Evolutionary conservation across 768 basidiomycete species (phyloP).

Genomic region (Naganishia kalamii): DNA sequence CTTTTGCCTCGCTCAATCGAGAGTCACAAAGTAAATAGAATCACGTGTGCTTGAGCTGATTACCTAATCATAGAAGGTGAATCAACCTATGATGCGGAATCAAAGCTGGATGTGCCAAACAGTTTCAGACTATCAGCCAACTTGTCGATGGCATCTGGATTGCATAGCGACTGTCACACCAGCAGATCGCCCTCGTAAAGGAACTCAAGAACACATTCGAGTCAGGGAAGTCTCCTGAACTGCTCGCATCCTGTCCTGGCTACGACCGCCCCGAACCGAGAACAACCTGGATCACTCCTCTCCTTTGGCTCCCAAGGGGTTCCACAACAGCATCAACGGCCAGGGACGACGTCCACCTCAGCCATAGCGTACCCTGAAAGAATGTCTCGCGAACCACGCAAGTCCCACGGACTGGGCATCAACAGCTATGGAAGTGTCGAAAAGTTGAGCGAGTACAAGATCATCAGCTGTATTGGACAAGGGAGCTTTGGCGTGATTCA

Average conservation of each 20-base stretch:
- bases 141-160: too few species aligned
- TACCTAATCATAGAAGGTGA: conserved; percentile 13
- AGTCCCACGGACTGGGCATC: conserved; percentile 5
- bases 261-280: not conserved
- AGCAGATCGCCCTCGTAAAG: too few species aligned
- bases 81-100: not conserved
- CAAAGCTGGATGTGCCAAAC: not conserved
- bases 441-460: not conserved
- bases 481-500: conserved; percentile 97
- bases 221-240: too few species aligned
- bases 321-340: not conserved
- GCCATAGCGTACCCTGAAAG: not conserved
- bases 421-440: not conserved
- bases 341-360: too few species aligned
- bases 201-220: too few species aligned
- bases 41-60: not conserved
- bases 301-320: not conserved
- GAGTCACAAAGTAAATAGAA: conserved; percentile 8
- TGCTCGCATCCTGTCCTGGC: too few species aligned
- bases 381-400: conserved; percentile 7
- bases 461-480: conserved; percentile 68
- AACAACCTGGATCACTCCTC: not conserved
- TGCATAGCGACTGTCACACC: too few species aligned
- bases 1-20: not conserved
- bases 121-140: conserved; percentile 4